Conservation (phyloP, 2,329 filamentous ascomycete genomes). For the Nannizzia gypsea region DNA sequence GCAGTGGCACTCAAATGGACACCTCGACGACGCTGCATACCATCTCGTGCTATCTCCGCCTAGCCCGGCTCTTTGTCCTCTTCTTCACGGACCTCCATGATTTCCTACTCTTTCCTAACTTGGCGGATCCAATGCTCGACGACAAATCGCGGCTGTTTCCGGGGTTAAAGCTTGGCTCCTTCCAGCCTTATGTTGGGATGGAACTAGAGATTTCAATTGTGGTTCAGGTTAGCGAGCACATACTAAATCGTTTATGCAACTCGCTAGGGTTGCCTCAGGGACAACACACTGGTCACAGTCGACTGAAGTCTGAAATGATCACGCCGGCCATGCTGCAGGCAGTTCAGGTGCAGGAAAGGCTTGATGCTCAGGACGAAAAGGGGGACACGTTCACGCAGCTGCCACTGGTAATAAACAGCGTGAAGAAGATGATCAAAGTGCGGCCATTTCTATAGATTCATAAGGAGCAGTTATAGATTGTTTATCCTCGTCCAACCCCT, state of each 20-base stretch:
- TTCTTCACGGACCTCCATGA: not conserved
- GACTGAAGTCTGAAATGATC: not conserved
- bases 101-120: not conserved
- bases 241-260: not conserved
- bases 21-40: not conserved
- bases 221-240: slow-evolving; percentile 5
- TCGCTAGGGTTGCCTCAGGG: not conserved
- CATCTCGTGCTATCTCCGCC: not conserved
- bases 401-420: not conserved
- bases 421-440: not conserved
- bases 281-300: not conserved
- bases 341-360: not conserved
- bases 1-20: not conserved
- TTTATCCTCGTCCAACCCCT: not conserved
- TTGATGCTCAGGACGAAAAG: slow-evolving; percentile 1
- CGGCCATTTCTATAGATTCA: not conserved
- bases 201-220: slow-evolving; percentile 1
- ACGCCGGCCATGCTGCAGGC: not conserved
- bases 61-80: not conserved
- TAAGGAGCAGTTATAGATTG: not conserved
- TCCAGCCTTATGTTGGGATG: not conserved
- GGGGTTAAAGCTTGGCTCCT: not conserved
- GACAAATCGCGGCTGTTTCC: not conserved
- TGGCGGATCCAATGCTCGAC: not conserved
- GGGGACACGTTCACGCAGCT: not conserved